These are phyloP conservation scores for Withania somnifera DNA, from an alignment of 305 asterid genomes.

Conservation along the genomic window DNA sequence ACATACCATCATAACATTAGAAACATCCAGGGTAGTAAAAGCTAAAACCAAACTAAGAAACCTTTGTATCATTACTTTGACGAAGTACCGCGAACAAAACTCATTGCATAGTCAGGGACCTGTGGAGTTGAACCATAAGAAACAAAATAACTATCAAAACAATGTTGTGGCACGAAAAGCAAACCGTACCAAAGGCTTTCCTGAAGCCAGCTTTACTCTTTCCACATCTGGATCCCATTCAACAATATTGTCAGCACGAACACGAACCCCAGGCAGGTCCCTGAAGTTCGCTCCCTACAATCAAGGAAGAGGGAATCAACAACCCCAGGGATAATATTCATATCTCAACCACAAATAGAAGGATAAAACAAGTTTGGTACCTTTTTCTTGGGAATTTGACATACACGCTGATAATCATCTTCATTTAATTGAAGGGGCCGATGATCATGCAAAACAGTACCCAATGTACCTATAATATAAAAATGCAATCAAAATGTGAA, in stretches of 20 bases:
- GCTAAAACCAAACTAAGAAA: not conserved
- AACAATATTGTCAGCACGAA: slow-evolving; percentile 48
- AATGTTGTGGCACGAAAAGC: not conserved
- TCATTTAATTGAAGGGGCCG: slow-evolving; percentile 37
- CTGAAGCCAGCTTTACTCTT: slow-evolving; percentile 38
- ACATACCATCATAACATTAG: not conserved
- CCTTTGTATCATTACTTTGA: slow-evolving; percentile 9
- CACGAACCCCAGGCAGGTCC: slow-evolving; percentile 48
- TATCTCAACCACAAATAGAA: not conserved
- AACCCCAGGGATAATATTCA: not conserved
- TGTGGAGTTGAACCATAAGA: not conserved
- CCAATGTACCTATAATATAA: not conserved
- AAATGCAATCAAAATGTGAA: not conserved
- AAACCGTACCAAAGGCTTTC: slow-evolving; percentile 66
- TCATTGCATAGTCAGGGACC: slow-evolving; percentile 74
- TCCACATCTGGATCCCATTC: slow-evolving; percentile 52
- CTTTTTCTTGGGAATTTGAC: slow-evolving; percentile 49
- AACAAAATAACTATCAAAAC: not conserved
- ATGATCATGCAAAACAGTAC: slow-evolving; percentile 42
- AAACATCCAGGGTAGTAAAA: not conserved
- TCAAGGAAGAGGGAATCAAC: not conserved
- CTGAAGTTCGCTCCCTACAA: slow-evolving; percentile 64
- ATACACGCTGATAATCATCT: slow-evolving; percentile 57
- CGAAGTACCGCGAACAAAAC: slow-evolving; percentile 27
- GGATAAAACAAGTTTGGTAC: not conserved